phyloP scores from a whole-genome alignment of 2,329 filamentous ascomycete species.

The Penicillium sp. region DNA sequence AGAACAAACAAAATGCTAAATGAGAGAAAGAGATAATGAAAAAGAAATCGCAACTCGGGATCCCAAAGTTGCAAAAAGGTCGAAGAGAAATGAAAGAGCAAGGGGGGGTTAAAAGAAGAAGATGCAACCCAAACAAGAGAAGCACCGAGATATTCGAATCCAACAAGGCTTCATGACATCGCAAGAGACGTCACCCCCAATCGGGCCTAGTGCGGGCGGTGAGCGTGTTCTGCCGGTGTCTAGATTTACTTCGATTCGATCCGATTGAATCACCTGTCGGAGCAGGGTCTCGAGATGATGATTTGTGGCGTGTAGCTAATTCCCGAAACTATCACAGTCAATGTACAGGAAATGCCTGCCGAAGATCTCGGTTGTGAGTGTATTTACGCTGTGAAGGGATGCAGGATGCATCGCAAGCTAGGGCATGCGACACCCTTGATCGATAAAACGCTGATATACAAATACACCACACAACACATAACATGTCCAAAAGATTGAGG shows the following conservation, averaged over 20 bases:
- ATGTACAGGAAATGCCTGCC: too few species aligned
- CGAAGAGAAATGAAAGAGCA: conserved; percentile 10
- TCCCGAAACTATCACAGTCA: too few species aligned
- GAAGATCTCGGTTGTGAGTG: background rate
- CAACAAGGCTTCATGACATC: conserved; percentile 22
- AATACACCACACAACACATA: conserved; percentile 1
- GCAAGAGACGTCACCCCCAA: conserved; percentile 22
- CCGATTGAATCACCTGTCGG: background rate
- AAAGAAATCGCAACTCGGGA: conserved; percentile 4
- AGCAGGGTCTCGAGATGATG: too few species aligned
- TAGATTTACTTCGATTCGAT: background rate
- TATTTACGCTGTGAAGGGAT: conserved; percentile 3
- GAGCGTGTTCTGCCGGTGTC: conserved; percentile 17
- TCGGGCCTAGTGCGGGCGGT: conserved; percentile 22
- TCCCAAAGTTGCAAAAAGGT: conserved; percentile 3
- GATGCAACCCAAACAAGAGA: conserved; percentile 17
- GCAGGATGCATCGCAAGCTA: conserved; percentile 8
- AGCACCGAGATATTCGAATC: conserved; percentile 16
- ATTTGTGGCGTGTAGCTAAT: too few species aligned
- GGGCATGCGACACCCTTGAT: conserved; percentile 14
- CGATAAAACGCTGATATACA: conserved; percentile 10
- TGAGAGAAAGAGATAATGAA: conserved; percentile 2
- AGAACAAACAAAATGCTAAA: conserved; percentile 9
- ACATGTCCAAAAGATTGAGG: conserved; percentile 2
- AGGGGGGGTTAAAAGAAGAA: conserved; percentile 15